Evolutionary conservation across 495 filamentous ascomycete species (phyloP).

Genomic region (Annulohypoxylon stygium): DNA sequence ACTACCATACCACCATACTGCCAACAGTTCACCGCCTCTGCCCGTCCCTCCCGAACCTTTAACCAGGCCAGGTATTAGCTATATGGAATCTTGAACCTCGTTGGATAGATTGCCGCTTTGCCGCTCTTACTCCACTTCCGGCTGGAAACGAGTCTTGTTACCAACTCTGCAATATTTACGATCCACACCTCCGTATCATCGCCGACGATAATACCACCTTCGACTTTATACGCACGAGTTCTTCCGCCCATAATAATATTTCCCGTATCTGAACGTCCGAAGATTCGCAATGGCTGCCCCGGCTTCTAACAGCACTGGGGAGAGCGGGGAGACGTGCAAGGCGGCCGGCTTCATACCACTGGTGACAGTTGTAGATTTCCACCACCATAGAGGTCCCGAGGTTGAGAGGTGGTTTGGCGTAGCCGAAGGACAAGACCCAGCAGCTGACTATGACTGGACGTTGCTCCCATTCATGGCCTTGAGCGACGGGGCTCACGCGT

Average conservation of each 20-base stretch:
- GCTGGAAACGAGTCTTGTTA: slow-evolving; percentile 9
- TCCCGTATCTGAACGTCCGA: not conserved
- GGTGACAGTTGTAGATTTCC: slow-evolving; percentile 94
- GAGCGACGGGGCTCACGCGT: slow-evolving; percentile 95
- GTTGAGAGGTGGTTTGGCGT: slow-evolving; percentile 91
- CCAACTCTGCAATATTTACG: slow-evolving; percentile 10
- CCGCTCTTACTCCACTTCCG: slow-evolving; percentile 2
- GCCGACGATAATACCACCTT: slow-evolving; percentile 7
- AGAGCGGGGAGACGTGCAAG: slow-evolving; percentile 21
- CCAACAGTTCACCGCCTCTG: slow-evolving; percentile 37
- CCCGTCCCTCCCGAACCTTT: slow-evolving; percentile 18
- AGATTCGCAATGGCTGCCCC: slow-evolving; percentile 40
- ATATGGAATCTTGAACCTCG: slow-evolving; percentile 17
- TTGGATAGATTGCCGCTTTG: slow-evolving; percentile 28
- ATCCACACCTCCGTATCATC: slow-evolving; percentile 8
- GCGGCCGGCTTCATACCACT: slow-evolving; percentile 66
- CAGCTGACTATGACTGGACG: slow-evolving; percentile 89
- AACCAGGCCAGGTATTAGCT: slow-evolving; percentile 7
- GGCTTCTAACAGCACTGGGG: slow-evolving; percentile 23
- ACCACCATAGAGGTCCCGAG: slow-evolving; percentile 96
- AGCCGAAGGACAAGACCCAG: slow-evolving; percentile 82
- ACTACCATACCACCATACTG: not conserved
- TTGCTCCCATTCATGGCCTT: slow-evolving; percentile 98
- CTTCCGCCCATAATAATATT: slow-evolving; percentile 9
- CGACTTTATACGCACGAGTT: slow-evolving; percentile 20